A percentile compares a stretch with the other conserved stretches of the same genome.
Evolutionary conservation across 768 basidiomycete genomes (phyloP).

Genomic region (Candolleomyces aberdarensis): DNA sequence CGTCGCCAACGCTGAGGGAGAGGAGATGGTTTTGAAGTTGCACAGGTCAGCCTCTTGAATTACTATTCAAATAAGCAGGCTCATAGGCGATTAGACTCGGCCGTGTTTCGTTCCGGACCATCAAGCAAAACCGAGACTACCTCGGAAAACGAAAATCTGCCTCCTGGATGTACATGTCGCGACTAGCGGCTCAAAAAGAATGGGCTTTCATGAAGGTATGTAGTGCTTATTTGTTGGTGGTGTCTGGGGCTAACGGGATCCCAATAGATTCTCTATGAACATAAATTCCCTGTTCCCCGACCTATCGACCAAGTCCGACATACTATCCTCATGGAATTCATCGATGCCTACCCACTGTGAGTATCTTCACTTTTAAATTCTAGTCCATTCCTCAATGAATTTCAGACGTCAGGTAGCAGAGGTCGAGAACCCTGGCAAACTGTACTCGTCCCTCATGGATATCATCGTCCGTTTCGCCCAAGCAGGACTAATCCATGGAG

Average conservation of each 20-base stretch:
- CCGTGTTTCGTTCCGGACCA: conserved; percentile 94
- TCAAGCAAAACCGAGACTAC: conserved; percentile 96
- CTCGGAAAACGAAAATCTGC: conserved; percentile 93
- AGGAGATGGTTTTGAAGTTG: conserved; percentile 88
- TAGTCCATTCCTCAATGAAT: conserved; percentile 8
- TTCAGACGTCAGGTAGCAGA: conserved; percentile 83
- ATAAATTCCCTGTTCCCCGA: conserved; percentile 88
- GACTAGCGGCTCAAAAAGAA: conserved; percentile 94
- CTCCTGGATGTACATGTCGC: conserved; percentile 99
- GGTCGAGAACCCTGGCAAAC: conserved; percentile 79
- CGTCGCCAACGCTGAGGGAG: conserved; percentile 81
- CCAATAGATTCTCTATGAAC: conserved; percentile 79
- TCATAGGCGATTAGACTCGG: conserved; percentile 61
- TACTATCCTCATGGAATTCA: conserved; percentile 93
- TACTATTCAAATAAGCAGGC: neutral
- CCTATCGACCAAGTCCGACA: conserved; percentile 96
- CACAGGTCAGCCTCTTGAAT: conserved; percentile 61
- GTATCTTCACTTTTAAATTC: conserved; percentile 22
- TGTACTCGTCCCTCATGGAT: conserved; percentile 93
- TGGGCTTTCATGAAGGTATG: conserved; percentile 97
- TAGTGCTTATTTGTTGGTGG: neutral
- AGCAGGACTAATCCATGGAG: conserved; percentile 96
- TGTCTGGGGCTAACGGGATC: neutral
- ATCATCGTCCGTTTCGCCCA: conserved; percentile 92
- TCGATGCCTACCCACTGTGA: conserved; percentile 93